These are phyloP conservation scores for Dinochytrium kinnereticum DNA, from an alignment of 371 early-diverging fungal species.

Conservation along the genomic window DNA sequence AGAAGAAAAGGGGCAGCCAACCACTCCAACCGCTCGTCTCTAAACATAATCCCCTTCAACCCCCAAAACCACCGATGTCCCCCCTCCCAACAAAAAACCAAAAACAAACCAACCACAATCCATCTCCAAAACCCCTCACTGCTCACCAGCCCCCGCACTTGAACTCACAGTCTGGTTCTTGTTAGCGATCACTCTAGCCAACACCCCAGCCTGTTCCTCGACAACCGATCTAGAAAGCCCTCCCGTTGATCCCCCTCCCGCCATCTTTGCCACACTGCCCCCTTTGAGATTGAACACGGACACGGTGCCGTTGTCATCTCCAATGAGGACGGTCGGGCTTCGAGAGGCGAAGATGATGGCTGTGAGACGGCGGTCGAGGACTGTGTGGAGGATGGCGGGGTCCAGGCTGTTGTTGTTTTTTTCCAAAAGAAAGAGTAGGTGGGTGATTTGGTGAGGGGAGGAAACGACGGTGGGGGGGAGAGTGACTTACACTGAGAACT, in stretches of 20 bases:
- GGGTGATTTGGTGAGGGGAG: constrained; percentile 1
- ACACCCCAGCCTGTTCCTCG: constrained; percentile 16
- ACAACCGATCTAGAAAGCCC: constrained; percentile 1
- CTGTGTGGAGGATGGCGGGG: constrained; percentile 57
- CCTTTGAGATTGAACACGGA: constrained; percentile 52
- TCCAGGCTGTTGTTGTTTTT: constrained; percentile 46
- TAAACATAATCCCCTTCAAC: too few relatives aligned
- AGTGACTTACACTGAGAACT: constrained; percentile 48
- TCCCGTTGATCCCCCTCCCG: background rate
- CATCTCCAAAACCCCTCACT: background rate
- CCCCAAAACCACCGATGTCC: too few relatives aligned
- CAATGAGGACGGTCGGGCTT: constrained; percentile 52
- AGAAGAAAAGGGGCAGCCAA: too few relatives aligned
- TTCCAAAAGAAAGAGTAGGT: background rate
- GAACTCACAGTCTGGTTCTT: constrained; percentile 4
- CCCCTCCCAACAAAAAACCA: background rate
- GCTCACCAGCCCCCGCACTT: background rate
- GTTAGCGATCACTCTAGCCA: constrained; percentile 14
- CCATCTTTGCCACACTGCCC: background rate
- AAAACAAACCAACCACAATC: background rate
- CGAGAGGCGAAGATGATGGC: constrained; percentile 49
- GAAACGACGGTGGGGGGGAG: background rate
- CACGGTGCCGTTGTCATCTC: constrained; percentile 59
- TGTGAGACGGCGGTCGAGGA: constrained; percentile 59
- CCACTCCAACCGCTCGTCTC: too few relatives aligned